A percentile compares a stretch with the other conserved stretches of the same genome.
These are phyloP conservation scores for Beauveria sp. DNA, from an alignment of 2,329 filamentous ascomycete genomes.

Conservation along the genomic window DNA sequence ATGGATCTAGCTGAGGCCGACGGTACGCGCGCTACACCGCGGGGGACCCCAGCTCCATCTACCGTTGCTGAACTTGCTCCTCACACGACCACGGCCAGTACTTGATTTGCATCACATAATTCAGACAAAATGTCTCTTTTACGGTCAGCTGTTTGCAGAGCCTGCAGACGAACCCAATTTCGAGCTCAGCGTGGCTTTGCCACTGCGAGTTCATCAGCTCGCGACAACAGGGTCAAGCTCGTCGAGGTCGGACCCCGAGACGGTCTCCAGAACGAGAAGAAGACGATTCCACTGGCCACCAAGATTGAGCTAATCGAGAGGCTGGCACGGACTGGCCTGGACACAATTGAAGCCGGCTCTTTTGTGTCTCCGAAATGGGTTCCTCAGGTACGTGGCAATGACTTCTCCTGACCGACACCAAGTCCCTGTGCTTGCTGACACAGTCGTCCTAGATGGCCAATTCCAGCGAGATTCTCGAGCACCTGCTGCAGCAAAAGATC, in stretches of 20 bases:
- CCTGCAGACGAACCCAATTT: constrained; percentile 27
- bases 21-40: constrained; percentile 9
- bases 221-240: constrained; percentile 48
- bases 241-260: constrained; percentile 81
- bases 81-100: constrained; percentile 1
- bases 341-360: constrained; percentile 71
- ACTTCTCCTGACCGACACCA: background rate
- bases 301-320: constrained; percentile 71
- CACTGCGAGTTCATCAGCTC: constrained; percentile 27
- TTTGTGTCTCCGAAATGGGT: constrained; percentile 82
- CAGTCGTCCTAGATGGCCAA: constrained; percentile 58
- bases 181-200: constrained; percentile 29
- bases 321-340: constrained; percentile 60
- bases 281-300: constrained; percentile 57
- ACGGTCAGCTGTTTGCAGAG: constrained; percentile 31
- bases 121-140: constrained; percentile 25
- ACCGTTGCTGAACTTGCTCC: constrained; percentile 5
- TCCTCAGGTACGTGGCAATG: constrained; percentile 56
- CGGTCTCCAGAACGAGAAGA: constrained; percentile 81
- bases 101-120: background rate
- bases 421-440: constrained; percentile 12
- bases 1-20: constrained; percentile 10
- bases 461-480: constrained; percentile 64
- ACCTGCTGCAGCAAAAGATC: constrained; percentile 53
- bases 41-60: constrained; percentile 7